Percentiles rank a stretch among this genome's conserved stretches.
Conservation (phyloP, 768 basidiomycete genomes). For the Lactarius evosmus region DNA sequence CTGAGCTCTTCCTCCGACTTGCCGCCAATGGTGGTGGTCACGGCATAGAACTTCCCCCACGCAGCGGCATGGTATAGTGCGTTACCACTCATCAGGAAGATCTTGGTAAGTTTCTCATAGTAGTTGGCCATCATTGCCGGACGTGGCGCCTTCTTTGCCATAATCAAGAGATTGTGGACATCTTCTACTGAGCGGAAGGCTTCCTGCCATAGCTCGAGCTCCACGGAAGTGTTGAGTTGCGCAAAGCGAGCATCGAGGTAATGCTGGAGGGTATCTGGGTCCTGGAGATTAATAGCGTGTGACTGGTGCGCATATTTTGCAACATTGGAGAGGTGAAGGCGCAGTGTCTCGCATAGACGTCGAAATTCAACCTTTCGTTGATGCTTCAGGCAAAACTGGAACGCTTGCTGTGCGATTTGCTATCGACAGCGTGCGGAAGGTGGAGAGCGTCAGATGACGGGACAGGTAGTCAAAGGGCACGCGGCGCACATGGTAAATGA, state of each 20-base stretch:
- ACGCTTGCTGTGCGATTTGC: constrained; percentile 96
- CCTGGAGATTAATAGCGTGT: constrained; percentile 92
- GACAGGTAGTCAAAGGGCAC: background rate
- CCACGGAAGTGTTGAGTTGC: constrained; percentile 93
- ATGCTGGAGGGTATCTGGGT: constrained; percentile 90
- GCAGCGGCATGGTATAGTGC: constrained; percentile 96
- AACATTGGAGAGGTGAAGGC: constrained; percentile 90
- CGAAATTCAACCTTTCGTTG: constrained; percentile 96
- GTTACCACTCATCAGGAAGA: constrained; percentile 94
- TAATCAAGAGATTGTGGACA: constrained; percentile 90
- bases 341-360: constrained; percentile 91
- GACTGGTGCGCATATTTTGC: constrained; percentile 93
- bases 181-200: constrained; percentile 98
- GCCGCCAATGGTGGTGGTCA: constrained; percentile 68
- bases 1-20: constrained; percentile 75
- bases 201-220: constrained; percentile 98
- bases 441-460: constrained; percentile 4
- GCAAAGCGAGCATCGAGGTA: constrained; percentile 97
- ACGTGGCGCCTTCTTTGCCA: constrained; percentile 90
- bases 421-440: constrained; percentile 32
- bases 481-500: constrained; percentile 81
- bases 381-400: constrained; percentile 93
- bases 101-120: constrained; percentile 95
- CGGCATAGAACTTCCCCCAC: constrained; percentile 81
- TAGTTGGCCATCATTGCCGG: constrained; percentile 98